Evolutionary conservation across 2,329 filamentous ascomycete genomes (phyloP), one percentile per base, ranked within the genome.

Genomic region (Tolypocladium inflatum): DNA sequence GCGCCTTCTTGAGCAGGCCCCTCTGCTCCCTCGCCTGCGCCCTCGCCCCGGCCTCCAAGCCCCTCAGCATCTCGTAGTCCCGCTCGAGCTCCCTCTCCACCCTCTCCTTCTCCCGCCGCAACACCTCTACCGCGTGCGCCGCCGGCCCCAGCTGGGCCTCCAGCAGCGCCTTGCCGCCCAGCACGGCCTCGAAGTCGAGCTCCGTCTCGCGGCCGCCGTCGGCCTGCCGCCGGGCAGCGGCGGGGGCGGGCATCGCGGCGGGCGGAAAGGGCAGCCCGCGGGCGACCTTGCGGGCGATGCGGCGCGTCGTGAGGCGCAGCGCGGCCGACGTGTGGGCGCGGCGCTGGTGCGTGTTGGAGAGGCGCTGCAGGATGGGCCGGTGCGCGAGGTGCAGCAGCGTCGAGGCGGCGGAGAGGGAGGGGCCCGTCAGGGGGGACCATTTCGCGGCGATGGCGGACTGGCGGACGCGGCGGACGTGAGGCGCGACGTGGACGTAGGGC

Each of bases 191-290:
- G 62, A 86, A 86, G 65, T 88, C 80, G 53, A 90, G 81, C 66
- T 87, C 84, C 35, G 78, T 74, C 51, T 80, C 81, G 55, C 82
- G 77, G 19, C 77, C 74, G 9, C 73, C 76, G 26, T 74, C 69
- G 41, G 30, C 65, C 69, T 21, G 66, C 66, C 37, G 64, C 59
- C 62, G 56, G 33, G 58, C 61, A 54, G 59, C 58, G n/a, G 62
- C 56, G 2, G 60, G 57, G 21, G 67, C 60, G 6, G 65, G 61
- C 54, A 68, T 64, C 1, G 72, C 68, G 3, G 80, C 76, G 0
- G 82, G 83, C 1, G 87, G 87, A 66, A 90, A 89, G n/a, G 85
- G 85, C 55, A 88, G 75, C 13, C 82, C 83, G 39, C 78, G 79
- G 19, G 76, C 70, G 7, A 90, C 72, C 65, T 85, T 86, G 54